Base-by-base conservation (phyloP, 75 land plant genomes). In the Adiantum capillusveneris region DNA sequence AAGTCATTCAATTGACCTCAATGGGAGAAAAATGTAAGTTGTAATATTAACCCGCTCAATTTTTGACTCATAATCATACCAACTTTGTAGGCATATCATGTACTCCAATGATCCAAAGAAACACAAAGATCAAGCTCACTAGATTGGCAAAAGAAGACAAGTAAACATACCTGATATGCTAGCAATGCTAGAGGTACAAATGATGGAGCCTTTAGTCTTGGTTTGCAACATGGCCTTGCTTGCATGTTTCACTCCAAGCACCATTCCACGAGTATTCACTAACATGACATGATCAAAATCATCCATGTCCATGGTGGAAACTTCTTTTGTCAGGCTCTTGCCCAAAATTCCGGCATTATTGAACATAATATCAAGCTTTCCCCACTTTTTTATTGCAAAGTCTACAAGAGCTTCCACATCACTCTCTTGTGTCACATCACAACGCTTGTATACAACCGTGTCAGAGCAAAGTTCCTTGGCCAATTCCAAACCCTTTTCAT, bases 341-440 rank as follows among this genome's bases (percentile, higher is more conserved):
- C 64, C 52, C 57, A 77, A 13, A 17, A 74, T 25, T 25, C 85
- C 82, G 1, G 85, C 88, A 64, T 85, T 85, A 75, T 78, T 75
- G 77, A 65, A 73, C 69, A 85, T 36, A 7, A 85, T 37, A 65
- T 85, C 81, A 1, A 75, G 71, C 16, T 53, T 36, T 2, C 73
- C 77, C 58, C 64, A 59, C 26, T 29, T 66, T 37, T 19, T 53
- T 17, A 73, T 31, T 2, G 80, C 53, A 45, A 24, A 41, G 1
- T 24, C 70, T 44, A 85, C 85, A 6, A 69, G 57, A 2, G 67
- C 60, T 49, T 62, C 75, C 22, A 84, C 75, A 20, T 84, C 68
- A 20, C 39, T 29, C 72, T 85, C 88, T 28, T 73, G 65, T 29
- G 60, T 43, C 11, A 85, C 88, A 58, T 85, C 85, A 63, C 85